Conservation (phyloP, 148 eudicot species). For the Rhododendron kiyosumense region DNA sequence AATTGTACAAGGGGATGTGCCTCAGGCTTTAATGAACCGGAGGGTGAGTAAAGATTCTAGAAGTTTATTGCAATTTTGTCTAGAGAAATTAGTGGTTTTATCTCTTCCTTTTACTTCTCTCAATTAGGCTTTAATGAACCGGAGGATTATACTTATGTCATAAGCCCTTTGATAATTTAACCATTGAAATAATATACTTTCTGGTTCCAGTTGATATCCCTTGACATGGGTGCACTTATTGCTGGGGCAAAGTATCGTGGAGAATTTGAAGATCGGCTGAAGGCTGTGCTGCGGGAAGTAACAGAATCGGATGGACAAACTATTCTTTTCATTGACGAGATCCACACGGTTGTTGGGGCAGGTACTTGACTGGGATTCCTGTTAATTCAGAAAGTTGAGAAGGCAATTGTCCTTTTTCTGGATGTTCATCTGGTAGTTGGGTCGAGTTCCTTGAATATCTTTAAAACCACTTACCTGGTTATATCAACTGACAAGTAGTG, state of each 20-base stretch:
- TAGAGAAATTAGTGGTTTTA: neutral
- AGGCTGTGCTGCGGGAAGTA: constrained; percentile 94
- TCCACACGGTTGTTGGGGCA: constrained; percentile 99
- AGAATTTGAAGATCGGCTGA: constrained; percentile 92
- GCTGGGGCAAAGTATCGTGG: constrained; percentile 99
- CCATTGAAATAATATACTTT: constrained; percentile 6
- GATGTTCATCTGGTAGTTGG: neutral
- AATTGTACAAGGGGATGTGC: neutral
- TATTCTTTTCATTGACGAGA: constrained; percentile 92
- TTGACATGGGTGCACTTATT: constrained; percentile 97
- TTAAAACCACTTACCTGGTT: neutral
- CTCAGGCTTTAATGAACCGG: constrained; percentile 1
- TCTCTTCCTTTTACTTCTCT: neutral
- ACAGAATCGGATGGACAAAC: constrained; percentile 93
- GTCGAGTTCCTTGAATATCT: neutral
- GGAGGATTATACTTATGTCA: neutral
- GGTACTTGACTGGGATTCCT: constrained; percentile 38
- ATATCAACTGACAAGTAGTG: neutral
- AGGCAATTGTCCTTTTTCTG: neutral
- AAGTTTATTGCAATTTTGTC: neutral
- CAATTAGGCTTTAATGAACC: too few species aligned
- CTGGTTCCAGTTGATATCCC: constrained; percentile 71
- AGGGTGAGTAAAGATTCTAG: neutral
- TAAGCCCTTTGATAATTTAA: neutral
- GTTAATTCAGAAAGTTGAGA: neutral